Evolutionary conservation across 2,329 filamentous ascomycete species (phyloP).

Genomic region (Grosmannia huntii): DNA sequence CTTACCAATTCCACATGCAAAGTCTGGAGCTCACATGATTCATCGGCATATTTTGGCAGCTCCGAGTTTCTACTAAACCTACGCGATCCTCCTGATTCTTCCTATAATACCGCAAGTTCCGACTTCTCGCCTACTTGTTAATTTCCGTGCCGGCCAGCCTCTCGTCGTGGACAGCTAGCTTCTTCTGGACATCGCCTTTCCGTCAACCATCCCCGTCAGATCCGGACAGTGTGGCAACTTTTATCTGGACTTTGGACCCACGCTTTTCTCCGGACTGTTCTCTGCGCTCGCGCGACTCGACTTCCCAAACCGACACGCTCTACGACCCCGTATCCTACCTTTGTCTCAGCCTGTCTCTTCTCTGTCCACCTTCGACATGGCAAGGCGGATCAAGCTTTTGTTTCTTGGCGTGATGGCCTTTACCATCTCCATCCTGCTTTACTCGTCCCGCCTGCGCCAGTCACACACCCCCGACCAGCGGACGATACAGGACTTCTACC

Average conservation of each 20-base stretch:
- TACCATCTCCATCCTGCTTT: constrained; percentile 59
- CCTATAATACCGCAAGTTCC: not conserved
- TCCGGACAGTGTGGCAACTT: not conserved
- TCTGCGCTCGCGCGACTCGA: not conserved
- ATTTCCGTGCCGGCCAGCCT: not conserved
- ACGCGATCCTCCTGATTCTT: too few species aligned
- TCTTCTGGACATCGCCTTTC: not conserved
- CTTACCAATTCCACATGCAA: not conserved
- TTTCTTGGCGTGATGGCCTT: constrained; percentile 50
- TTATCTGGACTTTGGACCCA: not conserved
- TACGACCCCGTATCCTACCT: not conserved
- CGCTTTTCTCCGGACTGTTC: not conserved
- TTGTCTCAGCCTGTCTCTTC: not conserved
- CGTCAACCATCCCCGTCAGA: not conserved
- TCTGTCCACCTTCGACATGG: constrained; percentile 32
- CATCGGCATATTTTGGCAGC: not conserved
- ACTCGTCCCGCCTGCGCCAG: constrained; percentile 48
- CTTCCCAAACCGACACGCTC: not conserved
- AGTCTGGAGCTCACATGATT: not conserved
- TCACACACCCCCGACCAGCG: constrained; percentile 30
- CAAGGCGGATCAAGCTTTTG: constrained; percentile 56
- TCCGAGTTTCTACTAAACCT: not conserved
- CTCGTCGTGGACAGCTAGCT: not conserved
- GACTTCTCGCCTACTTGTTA: too few species aligned
- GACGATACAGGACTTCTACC: constrained; percentile 42